Percentiles rank a stretch among this genome's conserved stretches.
Conservation (phyloP, 805 yeast genomes). For the Saccharomycopsis sp. region DNA sequence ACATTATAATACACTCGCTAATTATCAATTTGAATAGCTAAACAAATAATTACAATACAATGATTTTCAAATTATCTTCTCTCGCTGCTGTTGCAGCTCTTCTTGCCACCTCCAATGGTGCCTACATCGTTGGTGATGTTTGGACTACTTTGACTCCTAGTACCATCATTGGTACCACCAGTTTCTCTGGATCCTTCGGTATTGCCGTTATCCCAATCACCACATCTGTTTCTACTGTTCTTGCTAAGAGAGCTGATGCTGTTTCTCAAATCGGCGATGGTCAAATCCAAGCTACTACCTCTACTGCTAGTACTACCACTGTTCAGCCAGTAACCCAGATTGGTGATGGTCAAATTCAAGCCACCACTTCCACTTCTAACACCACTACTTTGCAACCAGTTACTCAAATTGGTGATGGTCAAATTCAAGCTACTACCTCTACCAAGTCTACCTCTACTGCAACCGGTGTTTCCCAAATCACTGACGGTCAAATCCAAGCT, state of each 20-base stretch:
- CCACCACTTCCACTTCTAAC: slow-evolving; percentile 32
- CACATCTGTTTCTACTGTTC: slow-evolving; percentile 29
- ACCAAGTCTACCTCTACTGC: slow-evolving; percentile 26
- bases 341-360: slow-evolving; percentile 30
- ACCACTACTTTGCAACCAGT: slow-evolving; percentile 29
- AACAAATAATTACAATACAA: not conserved
- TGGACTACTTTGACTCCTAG: slow-evolving; percentile 70
- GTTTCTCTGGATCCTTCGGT: slow-evolving; percentile 54
- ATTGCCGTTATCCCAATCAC: slow-evolving; percentile 55
- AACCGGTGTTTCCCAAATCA: slow-evolving; percentile 37
- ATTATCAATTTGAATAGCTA: not conserved
- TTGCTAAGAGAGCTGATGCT: slow-evolving; percentile 20
- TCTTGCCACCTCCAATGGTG: slow-evolving; percentile 47
- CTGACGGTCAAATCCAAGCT: slow-evolving; percentile 42
- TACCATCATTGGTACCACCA: slow-evolving; percentile 47
- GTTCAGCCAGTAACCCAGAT: slow-evolving; percentile 23
- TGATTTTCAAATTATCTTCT: not conserved
- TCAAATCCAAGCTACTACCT: slow-evolving; percentile 25
- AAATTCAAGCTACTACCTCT: slow-evolving; percentile 33
- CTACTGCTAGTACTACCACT: slow-evolving; percentile 22
- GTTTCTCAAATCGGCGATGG: slow-evolving; percentile 28
- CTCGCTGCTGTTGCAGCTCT: slow-evolving; percentile 31
- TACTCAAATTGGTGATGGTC: slow-evolving; percentile 36
- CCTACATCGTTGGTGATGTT: slow-evolving; percentile 58
- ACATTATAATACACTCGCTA: not conserved